Base-by-base conservation (phyloP, 495 filamentous ascomycete genomes). In the Penicillium cinerascens region DNA sequence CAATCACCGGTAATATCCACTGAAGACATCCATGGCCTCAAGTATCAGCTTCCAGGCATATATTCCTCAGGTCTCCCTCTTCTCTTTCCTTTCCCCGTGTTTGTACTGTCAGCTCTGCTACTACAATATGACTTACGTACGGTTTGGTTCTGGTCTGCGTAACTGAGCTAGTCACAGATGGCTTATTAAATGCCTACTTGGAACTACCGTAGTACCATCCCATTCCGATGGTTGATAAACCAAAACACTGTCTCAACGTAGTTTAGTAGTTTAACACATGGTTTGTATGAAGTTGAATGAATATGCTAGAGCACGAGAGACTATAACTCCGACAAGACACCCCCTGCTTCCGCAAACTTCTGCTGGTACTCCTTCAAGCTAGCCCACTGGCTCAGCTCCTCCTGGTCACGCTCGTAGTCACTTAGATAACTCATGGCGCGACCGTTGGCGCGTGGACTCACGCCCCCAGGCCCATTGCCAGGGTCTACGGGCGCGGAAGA, bases 331-430 rank as follows among this genome's bases (percentile, higher is more conserved):
- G 62, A 67, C 18, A 84, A 75, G 21, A 70, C 27, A 18, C 81
- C 84, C 2, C 87, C 87, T 9, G 72, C 78, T 49, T 84, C 80
- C n/a, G 80, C 77, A 60, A 91, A 89, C 40, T 82, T 81, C 46
- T 80, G 60, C 69, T 91, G 89, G 51, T 86, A 85, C 45, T 88
- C 82, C 46, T 85, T 81, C 59, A 95, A 67, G 61, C 84, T 86
- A 0, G 82, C 82, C 89, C 89, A 95, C 44, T 78, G 77, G 35
- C 80, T 72, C 51, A 91, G 61, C 59, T 89, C 86, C 44, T 82
- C 76, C 66, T 92, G 87, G 42, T 92, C 89, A 21, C 86, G 83
- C 40, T 82, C 77, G 38, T 71, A 67, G 38, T 74, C 71, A 36
- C 68, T 74, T 0, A 72, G 42, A 47, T 77, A 76, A 43, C 69